Percentiles rank a stretch among this genome's conserved stretches.
These are phyloP conservation scores for Podospora sp. DNA, from an alignment of 495 filamentous ascomycete species.

Conservation along the genomic window DNA sequence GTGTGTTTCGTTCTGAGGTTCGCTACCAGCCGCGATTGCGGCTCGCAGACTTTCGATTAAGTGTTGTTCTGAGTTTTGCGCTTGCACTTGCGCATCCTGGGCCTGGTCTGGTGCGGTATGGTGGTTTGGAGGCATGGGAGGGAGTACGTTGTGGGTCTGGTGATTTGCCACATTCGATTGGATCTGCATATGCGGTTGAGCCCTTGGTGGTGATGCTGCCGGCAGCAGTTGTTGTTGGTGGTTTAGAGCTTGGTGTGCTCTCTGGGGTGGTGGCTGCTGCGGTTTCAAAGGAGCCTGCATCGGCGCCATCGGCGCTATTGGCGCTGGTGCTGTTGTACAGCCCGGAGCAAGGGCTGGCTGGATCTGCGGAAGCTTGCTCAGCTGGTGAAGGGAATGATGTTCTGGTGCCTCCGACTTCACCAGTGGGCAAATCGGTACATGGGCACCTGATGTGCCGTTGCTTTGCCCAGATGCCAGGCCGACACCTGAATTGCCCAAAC, in stretches of 20 bases:
- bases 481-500: background rate
- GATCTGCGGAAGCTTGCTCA: conserved; percentile 31
- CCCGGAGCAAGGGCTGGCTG: conserved; percentile 31
- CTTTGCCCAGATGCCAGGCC: background rate
- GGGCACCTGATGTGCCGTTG: conserved; percentile 5
- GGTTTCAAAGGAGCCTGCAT: conserved; percentile 25
- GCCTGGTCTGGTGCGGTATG: conserved; percentile 23
- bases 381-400: conserved; percentile 24
- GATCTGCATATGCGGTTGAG: conserved; percentile 1
- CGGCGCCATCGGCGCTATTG: conserved; percentile 1
- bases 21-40: conserved; percentile 23
- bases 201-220: conserved; percentile 14
- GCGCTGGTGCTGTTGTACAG: background rate
- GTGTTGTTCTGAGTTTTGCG: conserved; percentile 26
- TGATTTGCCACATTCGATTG: conserved; percentile 13
- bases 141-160: conserved; percentile 11
- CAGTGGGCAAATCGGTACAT: conserved; percentile 27
- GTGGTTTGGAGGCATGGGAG: conserved; percentile 22
- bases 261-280: conserved; percentile 19
- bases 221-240: conserved; percentile 15
- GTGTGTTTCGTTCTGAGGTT: too few species aligned
- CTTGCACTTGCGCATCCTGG: conserved; percentile 18
- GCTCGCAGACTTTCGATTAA: conserved; percentile 30
- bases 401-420: conserved; percentile 32
- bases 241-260: conserved; percentile 16